Conservation (phyloP, 176 grass and related monocot genomes). For the Carex parvula region DNA sequence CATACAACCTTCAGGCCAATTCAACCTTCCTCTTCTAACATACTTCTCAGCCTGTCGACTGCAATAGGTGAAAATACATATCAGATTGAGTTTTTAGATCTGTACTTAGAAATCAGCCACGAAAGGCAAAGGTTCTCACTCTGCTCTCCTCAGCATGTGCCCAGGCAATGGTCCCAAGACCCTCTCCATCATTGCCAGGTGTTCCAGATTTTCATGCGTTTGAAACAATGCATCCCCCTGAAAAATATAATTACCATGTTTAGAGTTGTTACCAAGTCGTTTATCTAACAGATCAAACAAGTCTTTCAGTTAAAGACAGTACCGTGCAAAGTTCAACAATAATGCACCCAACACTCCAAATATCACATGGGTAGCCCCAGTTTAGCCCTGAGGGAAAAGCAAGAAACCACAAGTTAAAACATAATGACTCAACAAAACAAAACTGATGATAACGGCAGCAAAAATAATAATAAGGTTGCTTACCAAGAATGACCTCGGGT, state of each 20-base stretch:
- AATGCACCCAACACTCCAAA: constrained; percentile 97
- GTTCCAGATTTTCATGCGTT: constrained; percentile 50
- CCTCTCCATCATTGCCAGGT: constrained; percentile 51
- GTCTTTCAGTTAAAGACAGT: neutral
- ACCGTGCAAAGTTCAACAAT: constrained; percentile 96
- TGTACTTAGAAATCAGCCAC: neutral
- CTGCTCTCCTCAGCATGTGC: constrained; percentile 33
- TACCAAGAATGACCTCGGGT: constrained; percentile 93
- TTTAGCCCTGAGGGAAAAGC: constrained; percentile 65
- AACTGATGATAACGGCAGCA: neutral
- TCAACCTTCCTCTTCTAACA: constrained; percentile 65
- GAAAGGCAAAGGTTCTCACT: constrained; percentile 24
- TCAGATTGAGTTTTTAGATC: neutral
- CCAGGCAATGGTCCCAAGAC: constrained; percentile 36
- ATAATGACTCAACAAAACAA: neutral
- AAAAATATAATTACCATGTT: neutral
- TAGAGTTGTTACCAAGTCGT: neutral
- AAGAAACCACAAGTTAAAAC: constrained; percentile 20
- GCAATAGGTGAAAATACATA: constrained; percentile 18
- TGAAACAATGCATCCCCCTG: constrained; percentile 48
- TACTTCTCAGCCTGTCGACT: constrained; percentile 72
- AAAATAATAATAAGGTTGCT: neutral
- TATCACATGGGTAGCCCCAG: constrained; percentile 92
- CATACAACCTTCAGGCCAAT: constrained; percentile 79
- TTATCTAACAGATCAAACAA: neutral